Evolutionary conservation across 2,329 filamentous ascomycete species (phyloP).

Genomic region (Graphilbum ipis-grandicollis): DNA sequence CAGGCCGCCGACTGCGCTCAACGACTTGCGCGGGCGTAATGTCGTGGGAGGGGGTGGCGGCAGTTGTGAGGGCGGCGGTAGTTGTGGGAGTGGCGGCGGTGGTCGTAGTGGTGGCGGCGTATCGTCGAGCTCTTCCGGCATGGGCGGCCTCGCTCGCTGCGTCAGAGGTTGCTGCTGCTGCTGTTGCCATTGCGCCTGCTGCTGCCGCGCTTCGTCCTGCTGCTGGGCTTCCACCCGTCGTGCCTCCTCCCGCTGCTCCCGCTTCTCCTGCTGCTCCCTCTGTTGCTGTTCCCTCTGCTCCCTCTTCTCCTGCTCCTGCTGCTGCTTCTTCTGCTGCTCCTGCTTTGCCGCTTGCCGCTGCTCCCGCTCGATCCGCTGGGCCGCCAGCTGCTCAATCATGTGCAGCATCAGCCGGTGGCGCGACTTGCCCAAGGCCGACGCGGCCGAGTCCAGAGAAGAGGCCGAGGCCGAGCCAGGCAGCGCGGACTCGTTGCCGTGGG

Average conservation of each 20-base stretch:
- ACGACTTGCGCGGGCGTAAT: conserved; percentile 4
- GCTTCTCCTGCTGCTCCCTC: not conserved
- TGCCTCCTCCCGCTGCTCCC: not conserved
- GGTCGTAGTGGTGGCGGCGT: not conserved
- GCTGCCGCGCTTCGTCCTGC: no score
- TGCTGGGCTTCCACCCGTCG: no score
- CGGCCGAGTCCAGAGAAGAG: not conserved
- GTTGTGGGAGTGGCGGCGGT: no score
- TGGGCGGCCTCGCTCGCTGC: no score
- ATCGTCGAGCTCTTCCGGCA: no score
- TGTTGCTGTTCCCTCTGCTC: not conserved
- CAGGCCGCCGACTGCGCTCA: conserved; percentile 2
- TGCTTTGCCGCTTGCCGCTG: no score
- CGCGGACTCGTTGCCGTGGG: not conserved
- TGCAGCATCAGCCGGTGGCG: not conserved
- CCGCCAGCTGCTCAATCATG: not conserved
- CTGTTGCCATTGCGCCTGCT: no score
- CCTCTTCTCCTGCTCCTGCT: not conserved
- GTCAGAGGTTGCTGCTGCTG: no score
- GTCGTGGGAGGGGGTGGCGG: no score
- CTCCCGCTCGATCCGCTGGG: no score
- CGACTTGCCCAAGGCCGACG: not conserved
- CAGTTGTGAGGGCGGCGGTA: no score
- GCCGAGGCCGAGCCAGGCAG: not conserved
- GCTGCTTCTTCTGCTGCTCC: no score